A percentile compares a stretch with the other conserved stretches of the same genome.
phyloP scores from a whole-genome alignment of 768 basidiomycete genomes.

The Phylloporus rhodoxanthus region DNA sequence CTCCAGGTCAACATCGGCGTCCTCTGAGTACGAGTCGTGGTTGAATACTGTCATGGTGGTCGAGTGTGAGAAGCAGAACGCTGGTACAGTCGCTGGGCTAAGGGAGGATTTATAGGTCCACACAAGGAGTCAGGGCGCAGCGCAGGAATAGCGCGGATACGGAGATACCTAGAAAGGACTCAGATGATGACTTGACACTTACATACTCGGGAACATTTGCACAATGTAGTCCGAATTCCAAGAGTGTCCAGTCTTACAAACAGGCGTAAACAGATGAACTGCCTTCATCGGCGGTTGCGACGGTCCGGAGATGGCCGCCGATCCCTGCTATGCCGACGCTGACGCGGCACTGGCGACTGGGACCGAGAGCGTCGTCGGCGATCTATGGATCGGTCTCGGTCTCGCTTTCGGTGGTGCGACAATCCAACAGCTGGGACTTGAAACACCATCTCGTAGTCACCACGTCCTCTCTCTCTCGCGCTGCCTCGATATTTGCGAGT shows the following conservation, averaged over 20 bases:
- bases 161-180: background rate
- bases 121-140: background rate
- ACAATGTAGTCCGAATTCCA: conserved; percentile 9
- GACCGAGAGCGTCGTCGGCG: conserved; percentile 25
- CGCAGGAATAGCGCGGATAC: background rate
- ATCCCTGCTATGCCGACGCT: conserved; percentile 26
- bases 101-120: conserved; percentile 17
- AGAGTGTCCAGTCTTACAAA: conserved; percentile 18
- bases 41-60: conserved; percentile 24
- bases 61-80: background rate
- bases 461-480: conserved; percentile 27
- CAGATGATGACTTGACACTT: conserved; percentile 10
- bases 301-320: conserved; percentile 36
- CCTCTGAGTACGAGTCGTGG: conserved; percentile 38
- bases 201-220: conserved; percentile 13
- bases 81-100: background rate
- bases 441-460: conserved; percentile 75
- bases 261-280: conserved; percentile 16
- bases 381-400: conserved; percentile 35
- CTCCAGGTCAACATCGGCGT: conserved; percentile 51
- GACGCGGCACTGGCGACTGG: conserved; percentile 19
- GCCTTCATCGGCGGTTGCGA: conserved; percentile 9
- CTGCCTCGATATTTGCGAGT: conserved; percentile 58
- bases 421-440: conserved; percentile 49
- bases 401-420: conserved; percentile 38